Evolutionary conservation across 306 rosid genomes (phyloP).

Genomic region (Trifolium pratense): DNA sequence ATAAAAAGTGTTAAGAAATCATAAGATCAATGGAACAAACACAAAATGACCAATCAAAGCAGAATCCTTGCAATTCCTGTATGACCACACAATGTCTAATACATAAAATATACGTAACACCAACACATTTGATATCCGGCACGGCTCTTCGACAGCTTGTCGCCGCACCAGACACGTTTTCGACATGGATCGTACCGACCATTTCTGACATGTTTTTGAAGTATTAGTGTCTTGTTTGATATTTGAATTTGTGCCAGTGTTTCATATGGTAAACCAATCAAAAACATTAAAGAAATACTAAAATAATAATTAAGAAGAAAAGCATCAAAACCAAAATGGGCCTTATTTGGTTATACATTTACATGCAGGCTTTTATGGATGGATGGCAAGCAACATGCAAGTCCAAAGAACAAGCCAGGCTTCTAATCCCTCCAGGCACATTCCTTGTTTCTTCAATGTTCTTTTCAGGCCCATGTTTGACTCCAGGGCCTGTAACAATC

Average conservation of each 20-base stretch:
- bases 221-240: background rate
- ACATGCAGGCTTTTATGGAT: slow-evolving; percentile 59
- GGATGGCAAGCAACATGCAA: slow-evolving; percentile 74
- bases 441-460: slow-evolving; percentile 57
- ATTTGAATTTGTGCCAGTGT: background rate
- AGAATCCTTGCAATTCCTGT: background rate
- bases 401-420: slow-evolving; percentile 51
- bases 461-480: slow-evolving; percentile 74
- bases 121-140: no score
- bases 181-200: no score
- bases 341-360: background rate
- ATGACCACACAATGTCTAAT: background rate
- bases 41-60: background rate
- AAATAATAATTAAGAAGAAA: background rate
- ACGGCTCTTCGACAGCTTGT: no score
- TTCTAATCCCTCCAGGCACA: slow-evolving; percentile 62
- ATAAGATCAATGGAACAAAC: background rate
- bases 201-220: no score
- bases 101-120: background rate
- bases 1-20: background rate
- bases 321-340: background rate
- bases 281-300: background rate
- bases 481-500: slow-evolving; percentile 52
- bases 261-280: background rate
- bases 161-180: no score